Evolutionary conservation across 2,329 filamentous ascomycete species (phyloP).

Genomic region (Aspergillus ochraceoroseus): DNA sequence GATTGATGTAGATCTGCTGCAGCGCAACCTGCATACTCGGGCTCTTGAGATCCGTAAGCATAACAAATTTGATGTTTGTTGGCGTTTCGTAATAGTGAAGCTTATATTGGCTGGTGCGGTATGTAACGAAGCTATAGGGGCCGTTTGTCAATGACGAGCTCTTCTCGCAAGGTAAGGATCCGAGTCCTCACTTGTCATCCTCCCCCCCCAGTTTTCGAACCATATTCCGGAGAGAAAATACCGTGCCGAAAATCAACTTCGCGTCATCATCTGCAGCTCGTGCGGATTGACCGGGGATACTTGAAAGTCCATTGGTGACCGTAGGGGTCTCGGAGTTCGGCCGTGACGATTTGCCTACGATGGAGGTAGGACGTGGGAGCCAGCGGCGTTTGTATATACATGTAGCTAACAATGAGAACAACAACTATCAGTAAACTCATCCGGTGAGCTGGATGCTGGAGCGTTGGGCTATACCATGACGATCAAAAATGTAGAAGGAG

Average conservation of each 20-base stretch:
- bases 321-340: constrained; percentile 48
- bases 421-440: not conserved
- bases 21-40: constrained; percentile 89
- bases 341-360: constrained; percentile 46
- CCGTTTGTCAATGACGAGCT: not conserved
- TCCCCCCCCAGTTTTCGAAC: constrained; percentile 88
- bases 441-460: too few relatives aligned
- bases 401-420: constrained; percentile 59
- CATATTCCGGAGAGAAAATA: constrained; percentile 96
- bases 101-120: constrained; percentile 91
- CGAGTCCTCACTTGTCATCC: constrained; percentile 62
- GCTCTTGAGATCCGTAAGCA: constrained; percentile 86
- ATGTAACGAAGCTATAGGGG: constrained; percentile 72
- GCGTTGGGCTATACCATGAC: constrained; percentile 65
- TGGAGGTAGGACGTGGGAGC: constrained; percentile 54
- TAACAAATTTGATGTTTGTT: constrained; percentile 90
- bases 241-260: constrained; percentile 93
- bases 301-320: constrained; percentile 40
- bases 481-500: constrained; percentile 98
- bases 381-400: constrained; percentile 94
- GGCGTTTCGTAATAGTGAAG: constrained; percentile 99
- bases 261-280: constrained; percentile 71
- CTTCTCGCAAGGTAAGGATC: too few relatives aligned
- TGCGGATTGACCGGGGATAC: constrained; percentile 37
- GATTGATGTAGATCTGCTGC: constrained; percentile 97